Evolutionary conservation across 225 moss, liverwort and hornwort species (phyloP), one percentile per base, ranked within the genome.

Genomic region (Takakia lepidozioides): DNA sequence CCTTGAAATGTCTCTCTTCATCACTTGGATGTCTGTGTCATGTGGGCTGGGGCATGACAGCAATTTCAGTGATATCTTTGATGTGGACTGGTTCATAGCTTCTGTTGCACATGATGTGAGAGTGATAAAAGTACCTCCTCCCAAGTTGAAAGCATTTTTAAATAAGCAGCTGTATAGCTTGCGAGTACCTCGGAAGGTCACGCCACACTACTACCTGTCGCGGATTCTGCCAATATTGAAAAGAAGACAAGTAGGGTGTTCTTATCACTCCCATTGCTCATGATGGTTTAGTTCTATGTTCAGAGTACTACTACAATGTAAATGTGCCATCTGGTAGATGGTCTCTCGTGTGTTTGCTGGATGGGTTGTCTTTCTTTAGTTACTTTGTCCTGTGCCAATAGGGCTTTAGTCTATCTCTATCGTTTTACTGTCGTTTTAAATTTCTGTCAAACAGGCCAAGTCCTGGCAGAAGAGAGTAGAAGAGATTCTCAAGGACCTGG

Each of bases 21-120:
- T n/a, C n/a, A n/a, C n/a, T n/a, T n/a, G n/a, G n/a, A 34, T 7
- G 38, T 25, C 8, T 25, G 3, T 21, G 49, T 35, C 37, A 3
- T 28, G 32, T 9, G 26, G 3, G 27, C 22, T 25, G 19, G 63
- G 2, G 26, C 9, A 55, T 38, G 26, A 25, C 78, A 91, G 90
- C 75, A 72, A 91, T 65, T 91, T 91, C 5, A 71, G 83, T 37
- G 86, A 91, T 46, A 81, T 91, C 29, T 91, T 91, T 59, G 86
- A 91, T 51, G 78, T 75, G 48, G 75, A 86, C 25, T 74, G 74
- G 68, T 91, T 86, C 68, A 73, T 86, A 49, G 66, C 72, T 20
- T 58, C 67, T n/a, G 54, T 91, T 10, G 67, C 81, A 11, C 64
- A 66, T 32, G 90, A 91, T 48, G 65, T 91, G 15, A 62, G 52